Percentiles rank a stretch among this genome's conserved stretches.
phyloP scores from a whole-genome alignment of 495 filamentous ascomycete genomes.

The Penicillium bialowiezense region DNA sequence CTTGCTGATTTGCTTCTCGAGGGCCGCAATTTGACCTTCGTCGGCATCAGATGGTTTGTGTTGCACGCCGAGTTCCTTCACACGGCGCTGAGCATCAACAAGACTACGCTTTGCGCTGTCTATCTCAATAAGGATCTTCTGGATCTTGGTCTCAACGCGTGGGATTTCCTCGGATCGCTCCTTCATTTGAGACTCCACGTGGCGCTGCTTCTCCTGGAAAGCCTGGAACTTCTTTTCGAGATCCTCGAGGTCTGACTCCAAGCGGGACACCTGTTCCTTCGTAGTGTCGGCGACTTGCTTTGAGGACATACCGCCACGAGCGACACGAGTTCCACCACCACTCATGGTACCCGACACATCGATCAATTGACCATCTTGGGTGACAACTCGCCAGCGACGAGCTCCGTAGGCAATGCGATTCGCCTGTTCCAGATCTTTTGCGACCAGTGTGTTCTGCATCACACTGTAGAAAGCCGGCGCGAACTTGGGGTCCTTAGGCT shows the following conservation, averaged over 20 bases:
- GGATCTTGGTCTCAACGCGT: conserved; percentile 80
- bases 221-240: conserved; percentile 75
- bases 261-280: conserved; percentile 81
- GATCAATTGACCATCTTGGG: conserved; percentile 90
- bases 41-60: conserved; percentile 78
- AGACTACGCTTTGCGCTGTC: conserved; percentile 84
- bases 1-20: conserved; percentile 70
- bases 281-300: conserved; percentile 82
- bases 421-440: conserved; percentile 86
- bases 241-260: conserved; percentile 82
- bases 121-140: conserved; percentile 86
- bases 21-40: conserved; percentile 59
- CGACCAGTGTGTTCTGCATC: conserved; percentile 89
- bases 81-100: conserved; percentile 75
- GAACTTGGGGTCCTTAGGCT: conserved; percentile 82
- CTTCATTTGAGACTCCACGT: conserved; percentile 69
- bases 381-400: conserved; percentile 91
- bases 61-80: conserved; percentile 76
- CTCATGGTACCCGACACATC: conserved; percentile 98
- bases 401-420: conserved; percentile 95
- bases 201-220: conserved; percentile 75
- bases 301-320: conserved; percentile 90
- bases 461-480: conserved; percentile 92
- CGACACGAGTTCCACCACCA: conserved; percentile 85
- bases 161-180: conserved; percentile 80